Evolutionary conservation across 164 flowering plant genomes (phyloP).

Genomic region (Magnolia kwangsiensis): DNA sequence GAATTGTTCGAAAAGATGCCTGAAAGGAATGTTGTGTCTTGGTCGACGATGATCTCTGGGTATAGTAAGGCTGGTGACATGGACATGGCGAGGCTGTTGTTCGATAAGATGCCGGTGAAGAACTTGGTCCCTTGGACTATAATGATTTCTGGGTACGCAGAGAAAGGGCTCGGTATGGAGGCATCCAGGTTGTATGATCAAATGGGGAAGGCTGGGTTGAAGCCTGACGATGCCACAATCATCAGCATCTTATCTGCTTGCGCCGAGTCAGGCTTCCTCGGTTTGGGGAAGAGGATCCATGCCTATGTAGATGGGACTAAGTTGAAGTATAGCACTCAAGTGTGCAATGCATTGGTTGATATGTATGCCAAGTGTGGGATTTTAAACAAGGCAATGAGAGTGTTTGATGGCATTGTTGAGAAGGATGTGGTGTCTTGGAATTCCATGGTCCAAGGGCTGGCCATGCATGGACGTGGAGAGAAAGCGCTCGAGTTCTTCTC

Average conservation of each 20-base stretch:
- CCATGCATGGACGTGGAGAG: conserved; percentile 65
- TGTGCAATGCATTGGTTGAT: conserved; percentile 69
- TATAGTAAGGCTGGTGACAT: conserved; percentile 59
- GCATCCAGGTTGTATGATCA: conserved; percentile 49
- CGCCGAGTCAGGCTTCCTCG: conserved; percentile 70
- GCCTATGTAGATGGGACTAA: conserved; percentile 35
- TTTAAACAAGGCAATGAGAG: conserved; percentile 39
- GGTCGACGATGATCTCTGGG: conserved; percentile 81
- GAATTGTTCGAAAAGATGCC: conserved; percentile 71
- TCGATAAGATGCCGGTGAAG: conserved; percentile 74
- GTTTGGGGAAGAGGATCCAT: conserved; percentile 62
- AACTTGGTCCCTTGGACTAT: conserved; percentile 75
- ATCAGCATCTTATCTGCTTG: conserved; percentile 73
- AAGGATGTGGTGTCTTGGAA: conserved; percentile 81
- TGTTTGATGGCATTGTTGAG: conserved; percentile 40
- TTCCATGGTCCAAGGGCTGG: conserved; percentile 70
- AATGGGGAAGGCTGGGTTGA: conserved; percentile 44
- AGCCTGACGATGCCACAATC: conserved; percentile 49
- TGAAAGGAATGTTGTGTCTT: conserved; percentile 68
- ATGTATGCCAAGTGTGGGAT: conserved; percentile 85
- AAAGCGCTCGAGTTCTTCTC: conserved; percentile 30
- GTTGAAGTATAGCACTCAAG: conserved; percentile 29
- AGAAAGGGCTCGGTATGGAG: conserved; percentile 59
- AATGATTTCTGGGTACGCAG: conserved; percentile 71
- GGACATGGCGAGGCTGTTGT: conserved; percentile 70